Evolutionary conservation across 768 basidiomycete species (phyloP).

Genomic region (Lactarius indigo): DNA sequence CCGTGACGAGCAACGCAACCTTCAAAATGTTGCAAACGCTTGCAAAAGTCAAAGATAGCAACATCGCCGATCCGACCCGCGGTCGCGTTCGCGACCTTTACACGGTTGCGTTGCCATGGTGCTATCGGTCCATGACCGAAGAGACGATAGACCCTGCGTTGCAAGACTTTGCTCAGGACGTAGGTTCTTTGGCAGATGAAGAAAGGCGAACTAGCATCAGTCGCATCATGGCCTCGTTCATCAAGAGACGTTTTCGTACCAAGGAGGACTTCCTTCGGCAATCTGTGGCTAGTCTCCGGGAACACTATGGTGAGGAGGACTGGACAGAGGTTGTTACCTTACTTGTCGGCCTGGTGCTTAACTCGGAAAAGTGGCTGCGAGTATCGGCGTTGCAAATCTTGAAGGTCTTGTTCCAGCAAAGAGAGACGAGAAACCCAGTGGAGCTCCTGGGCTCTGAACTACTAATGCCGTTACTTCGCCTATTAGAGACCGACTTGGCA

Average conservation of each 20-base stretch:
- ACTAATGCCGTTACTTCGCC: conserved; percentile 84
- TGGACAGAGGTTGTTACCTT: conserved; percentile 82
- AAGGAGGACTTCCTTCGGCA: conserved; percentile 93
- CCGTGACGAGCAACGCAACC: conserved; percentile 60
- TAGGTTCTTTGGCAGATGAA: conserved; percentile 65
- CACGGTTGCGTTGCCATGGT: conserved; percentile 82
- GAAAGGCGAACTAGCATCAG: conserved; percentile 77
- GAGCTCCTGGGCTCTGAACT: conserved; percentile 79
- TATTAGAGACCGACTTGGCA: conserved; percentile 85
- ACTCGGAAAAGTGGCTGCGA: conserved; percentile 76
- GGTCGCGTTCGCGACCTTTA: conserved; percentile 80
- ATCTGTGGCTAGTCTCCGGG: conserved; percentile 78
- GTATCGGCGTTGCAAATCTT: conserved; percentile 83
- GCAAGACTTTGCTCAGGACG: conserved; percentile 66
- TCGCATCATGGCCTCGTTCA: conserved; percentile 86
- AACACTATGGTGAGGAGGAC: conserved; percentile 71
- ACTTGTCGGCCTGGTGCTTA: conserved; percentile 83
- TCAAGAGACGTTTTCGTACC: conserved; percentile 83
- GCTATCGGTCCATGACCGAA: conserved; percentile 70
- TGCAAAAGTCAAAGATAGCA: conserved; percentile 54
- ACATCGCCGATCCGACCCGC: conserved; percentile 66
- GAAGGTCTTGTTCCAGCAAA: conserved; percentile 83
- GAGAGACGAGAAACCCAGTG: conserved; percentile 71
- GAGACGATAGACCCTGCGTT: conserved; percentile 58
- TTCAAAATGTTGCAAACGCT: conserved; percentile 66